phyloP scores from a whole-genome alignment of 352 stramenopile species.

The Phytopythium boreale region DNA sequence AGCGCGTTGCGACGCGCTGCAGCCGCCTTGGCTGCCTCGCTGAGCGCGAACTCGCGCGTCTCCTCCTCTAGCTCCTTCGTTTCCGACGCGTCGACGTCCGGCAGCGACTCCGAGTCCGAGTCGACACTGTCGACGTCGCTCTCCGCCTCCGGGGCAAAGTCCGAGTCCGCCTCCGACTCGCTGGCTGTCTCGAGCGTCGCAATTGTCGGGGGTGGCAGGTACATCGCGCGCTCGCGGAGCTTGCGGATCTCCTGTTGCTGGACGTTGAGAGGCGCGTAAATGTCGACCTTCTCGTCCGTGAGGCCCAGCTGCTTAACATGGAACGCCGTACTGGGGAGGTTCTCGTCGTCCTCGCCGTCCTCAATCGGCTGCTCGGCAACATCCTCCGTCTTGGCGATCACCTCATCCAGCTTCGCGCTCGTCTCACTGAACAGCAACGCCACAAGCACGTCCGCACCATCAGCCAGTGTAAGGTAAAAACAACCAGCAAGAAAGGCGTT shows the following conservation, averaged over 20 bases:
- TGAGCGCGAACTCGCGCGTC: constrained; percentile 30
- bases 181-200: constrained; percentile 31
- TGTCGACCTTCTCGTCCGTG: constrained; percentile 69
- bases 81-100: constrained; percentile 50
- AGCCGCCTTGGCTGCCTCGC: constrained; percentile 16
- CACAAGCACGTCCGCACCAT: background rate
- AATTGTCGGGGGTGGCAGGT: constrained; percentile 33
- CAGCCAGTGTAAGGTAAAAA: background rate
- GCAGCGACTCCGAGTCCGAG: constrained; percentile 34
- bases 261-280: constrained; percentile 63
- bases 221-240: constrained; percentile 52
- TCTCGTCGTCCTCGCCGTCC: constrained; percentile 20
- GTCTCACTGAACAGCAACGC: constrained; percentile 17
- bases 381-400: constrained; percentile 10
- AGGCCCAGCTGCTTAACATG: constrained; percentile 78
- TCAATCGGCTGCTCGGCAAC: constrained; percentile 9
- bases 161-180: constrained; percentile 61
- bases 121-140: constrained; percentile 30
- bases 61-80: constrained; percentile 38
- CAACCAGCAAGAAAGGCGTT: background rate
- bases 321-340: constrained; percentile 66
- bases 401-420: constrained; percentile 15
- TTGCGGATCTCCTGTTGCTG: constrained; percentile 66
- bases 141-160: constrained; percentile 39
- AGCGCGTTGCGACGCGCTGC: constrained; percentile 20